phyloP scores from a whole-genome alignment of 352 stramenopile species.

The Nothophytophthora sp. region DNA sequence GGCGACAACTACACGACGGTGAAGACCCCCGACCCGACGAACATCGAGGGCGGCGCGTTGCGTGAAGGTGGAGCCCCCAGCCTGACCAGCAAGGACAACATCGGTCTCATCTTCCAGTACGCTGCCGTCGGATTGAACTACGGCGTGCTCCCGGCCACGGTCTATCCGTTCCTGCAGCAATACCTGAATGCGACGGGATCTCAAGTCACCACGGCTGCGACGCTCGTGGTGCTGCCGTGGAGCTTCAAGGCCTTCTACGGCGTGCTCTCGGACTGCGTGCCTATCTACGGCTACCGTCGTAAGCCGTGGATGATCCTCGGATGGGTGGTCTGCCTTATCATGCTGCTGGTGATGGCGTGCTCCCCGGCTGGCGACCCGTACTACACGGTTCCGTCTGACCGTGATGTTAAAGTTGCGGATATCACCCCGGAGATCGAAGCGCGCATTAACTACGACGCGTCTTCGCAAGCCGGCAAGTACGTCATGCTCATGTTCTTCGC shows the following conservation, averaged over 20 bases:
- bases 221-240: slow-evolving; percentile 60
- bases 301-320: slow-evolving; percentile 39
- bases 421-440: slow-evolving; percentile 22
- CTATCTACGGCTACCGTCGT: slow-evolving; percentile 39
- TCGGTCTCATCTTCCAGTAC: slow-evolving; percentile 42
- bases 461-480: slow-evolving; percentile 24
- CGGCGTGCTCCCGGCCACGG: slow-evolving; percentile 23
- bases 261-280: slow-evolving; percentile 57
- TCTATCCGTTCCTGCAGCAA: slow-evolving; percentile 51
- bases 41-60: slow-evolving; percentile 21
- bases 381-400: slow-evolving; percentile 23
- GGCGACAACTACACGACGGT: slow-evolving; percentile 9
- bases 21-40: slow-evolving; percentile 22
- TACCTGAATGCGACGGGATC: slow-evolving; percentile 39
- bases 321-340: slow-evolving; percentile 30
- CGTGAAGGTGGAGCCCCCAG: slow-evolving; percentile 30
- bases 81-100: slow-evolving; percentile 29
- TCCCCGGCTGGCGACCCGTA: slow-evolving; percentile 29
- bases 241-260: slow-evolving; percentile 60
- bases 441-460: slow-evolving; percentile 21
- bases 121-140: slow-evolving; percentile 39
- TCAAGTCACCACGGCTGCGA: slow-evolving; percentile 20
- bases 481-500: slow-evolving; percentile 50
- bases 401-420: slow-evolving; percentile 12
- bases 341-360: slow-evolving; percentile 29